Evolutionary conservation across 2,329 filamentous ascomycete species (phyloP), one percentile per base, ranked within the genome.

Genomic region (Alternaria gansuensis): DNA sequence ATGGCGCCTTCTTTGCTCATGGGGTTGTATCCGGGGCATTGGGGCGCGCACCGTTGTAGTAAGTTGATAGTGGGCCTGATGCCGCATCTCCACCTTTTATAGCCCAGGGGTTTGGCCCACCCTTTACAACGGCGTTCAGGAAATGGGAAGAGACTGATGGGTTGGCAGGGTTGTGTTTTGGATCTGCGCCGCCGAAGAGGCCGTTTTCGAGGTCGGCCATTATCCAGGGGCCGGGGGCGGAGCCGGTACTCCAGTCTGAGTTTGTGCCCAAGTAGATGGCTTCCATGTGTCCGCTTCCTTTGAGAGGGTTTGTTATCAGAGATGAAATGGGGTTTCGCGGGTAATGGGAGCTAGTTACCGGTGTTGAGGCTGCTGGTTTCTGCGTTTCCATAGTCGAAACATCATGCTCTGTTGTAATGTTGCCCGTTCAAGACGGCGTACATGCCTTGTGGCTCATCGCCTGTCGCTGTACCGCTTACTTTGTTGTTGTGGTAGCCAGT

Each of bases 161-260:
- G 64, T 88, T 80, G 1, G 57, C 81, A 1, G 80, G 48, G 69
- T 89, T 88, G 52, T 82, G 73, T 1, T 67, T 71, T 2, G 79
- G 26, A 57, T 71, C 80, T 0, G 51, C 9, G 13, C 87, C 87
- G 0, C 87, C 87, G 77, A 89, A 90, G 2, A 90, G 76, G 3
- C 85, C 85, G 61, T 90, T 88, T 71, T 90, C 88, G 0, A 90
- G 81, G 74, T 90, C 88, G 0, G 87, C 87, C 86, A 90, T 89
- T 65, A 90, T 71, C 88, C 87, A 90, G 0, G 88, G 88, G 0
- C 88, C 87, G 41, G 65, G 81, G 43, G 87, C 87, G 4, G 83
- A 55, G 8, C 88, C 87, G 7, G 73, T 75, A 17, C 87, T 87
- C 84, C 85, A 88, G 63, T 59, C 58, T 0, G 79, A 85, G 71